phyloP scores from a whole-genome alignment of 106 monocot species.

The Apostasia ramifera region DNA sequence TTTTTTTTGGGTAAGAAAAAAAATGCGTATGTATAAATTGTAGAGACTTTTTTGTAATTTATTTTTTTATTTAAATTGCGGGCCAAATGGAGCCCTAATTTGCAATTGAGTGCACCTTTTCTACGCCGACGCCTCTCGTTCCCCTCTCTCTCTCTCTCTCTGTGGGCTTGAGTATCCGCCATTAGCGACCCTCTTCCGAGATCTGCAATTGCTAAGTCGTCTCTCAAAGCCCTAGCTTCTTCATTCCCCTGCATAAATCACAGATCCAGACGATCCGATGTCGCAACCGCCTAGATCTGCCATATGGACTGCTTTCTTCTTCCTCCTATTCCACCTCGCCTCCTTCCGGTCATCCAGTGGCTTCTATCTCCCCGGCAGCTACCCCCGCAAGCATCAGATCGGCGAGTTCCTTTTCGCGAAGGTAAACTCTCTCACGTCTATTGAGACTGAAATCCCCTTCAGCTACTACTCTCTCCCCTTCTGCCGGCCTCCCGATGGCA shows the following conservation, averaged over 20 bases:
- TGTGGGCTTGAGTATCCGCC: background rate
- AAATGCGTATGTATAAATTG: too few relatives aligned
- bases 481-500: constrained; percentile 11
- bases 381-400: constrained; percentile 30
- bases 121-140: background rate
- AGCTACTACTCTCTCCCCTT: constrained; percentile 33
- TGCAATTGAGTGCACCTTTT: too few relatives aligned
- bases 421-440: constrained; percentile 50
- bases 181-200: background rate
- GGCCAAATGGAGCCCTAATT: too few relatives aligned
- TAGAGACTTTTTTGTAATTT: too few relatives aligned
- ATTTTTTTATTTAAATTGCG: too few relatives aligned
- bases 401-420: constrained; percentile 24
- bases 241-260: background rate
- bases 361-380: constrained; percentile 60
- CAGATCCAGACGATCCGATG: background rate
- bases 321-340: constrained; percentile 1
- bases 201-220: background rate
- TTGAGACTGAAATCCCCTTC: constrained; percentile 44
- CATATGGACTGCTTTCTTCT: background rate
- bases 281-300: background rate
- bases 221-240: constrained; percentile 6
- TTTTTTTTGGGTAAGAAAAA: too few relatives aligned
- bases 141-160: background rate
- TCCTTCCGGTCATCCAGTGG: constrained; percentile 2